phyloP scores from a whole-genome alignment of 768 basidiomycete genomes.

The Gymnopilus junonius region DNA sequence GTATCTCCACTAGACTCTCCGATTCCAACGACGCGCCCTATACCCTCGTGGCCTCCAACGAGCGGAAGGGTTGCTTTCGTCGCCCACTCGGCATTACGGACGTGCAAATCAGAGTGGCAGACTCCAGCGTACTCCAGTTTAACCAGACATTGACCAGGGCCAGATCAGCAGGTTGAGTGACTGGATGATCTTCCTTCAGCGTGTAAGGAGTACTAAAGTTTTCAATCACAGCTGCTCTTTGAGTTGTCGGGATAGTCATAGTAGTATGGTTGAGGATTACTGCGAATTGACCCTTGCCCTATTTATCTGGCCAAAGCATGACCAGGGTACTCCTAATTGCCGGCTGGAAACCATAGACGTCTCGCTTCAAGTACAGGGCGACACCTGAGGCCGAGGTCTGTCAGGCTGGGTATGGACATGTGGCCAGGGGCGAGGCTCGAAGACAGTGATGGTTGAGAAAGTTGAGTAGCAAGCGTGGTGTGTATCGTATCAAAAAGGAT shows the following conservation, averaged over 20 bases:
- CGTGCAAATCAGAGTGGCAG: slow-evolving; percentile 81
- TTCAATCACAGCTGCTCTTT: slow-evolving; percentile 41
- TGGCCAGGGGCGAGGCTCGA: neutral
- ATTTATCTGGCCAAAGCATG: neutral
- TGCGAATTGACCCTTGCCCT: neutral
- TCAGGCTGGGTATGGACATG: neutral
- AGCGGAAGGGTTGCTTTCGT: slow-evolving; percentile 54
- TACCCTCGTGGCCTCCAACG: slow-evolving; percentile 82
- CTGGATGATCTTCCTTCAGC: slow-evolving; percentile 50
- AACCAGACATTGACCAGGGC: slow-evolving; percentile 70
- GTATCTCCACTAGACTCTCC: slow-evolving; percentile 56
- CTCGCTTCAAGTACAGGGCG: neutral
- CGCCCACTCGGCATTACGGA: slow-evolving; percentile 71
- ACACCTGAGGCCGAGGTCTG: neutral
- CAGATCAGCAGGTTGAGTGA: slow-evolving; percentile 59
- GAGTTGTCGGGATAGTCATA: slow-evolving; percentile 36
- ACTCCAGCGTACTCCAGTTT: slow-evolving; percentile 66
- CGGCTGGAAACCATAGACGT: neutral
- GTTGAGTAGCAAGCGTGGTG: neutral
- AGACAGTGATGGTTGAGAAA: no score
- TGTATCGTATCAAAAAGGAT: neutral
- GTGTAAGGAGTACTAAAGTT: slow-evolving; percentile 32
- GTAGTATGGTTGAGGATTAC: neutral
- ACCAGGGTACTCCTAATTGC: neutral
- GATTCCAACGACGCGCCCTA: slow-evolving; percentile 79